Evolutionary conservation across 2,329 filamentous ascomycete genomes (phyloP), one percentile per base, ranked within the genome.

Genomic region (Trichoderma oligosporum): DNA sequence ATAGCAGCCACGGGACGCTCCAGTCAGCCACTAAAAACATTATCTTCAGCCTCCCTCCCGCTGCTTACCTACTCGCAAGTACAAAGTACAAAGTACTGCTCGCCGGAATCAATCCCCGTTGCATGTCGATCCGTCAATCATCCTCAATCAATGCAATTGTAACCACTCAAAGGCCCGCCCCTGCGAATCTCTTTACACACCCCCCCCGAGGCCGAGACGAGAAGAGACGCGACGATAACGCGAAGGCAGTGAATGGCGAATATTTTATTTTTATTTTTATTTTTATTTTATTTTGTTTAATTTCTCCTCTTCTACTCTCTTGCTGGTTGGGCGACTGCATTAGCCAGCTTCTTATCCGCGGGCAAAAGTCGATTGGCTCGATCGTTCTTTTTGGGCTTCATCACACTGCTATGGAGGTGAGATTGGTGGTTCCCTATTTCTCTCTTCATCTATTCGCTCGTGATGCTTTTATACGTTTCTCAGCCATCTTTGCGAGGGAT

Each of bases 51-150:
- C n/a, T n/a, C n/a, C n/a, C n/a, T n/a, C n/a, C n/a, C n/a, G 24
- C 33, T 56, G 53, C 53, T 56, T 56, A 56, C 53, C 53, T 56
- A 56, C 53, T 31, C 53, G 45, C n/a, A n/a, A n/a, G n/a, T n/a
- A 25, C 36, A 38, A 12, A 36, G 31, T 25, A 16, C 48, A 31
- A n/a, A n/a, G n/a, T n/a, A n/a, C n/a, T 52, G 35, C 24, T 27
- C 24, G 36, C 45, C 18, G 35, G 16, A 38, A 25, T 31, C 42
- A 47, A 11, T 31, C 27, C 27, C 27, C 27, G 27, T 31, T 31
- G 27, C 27, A 31, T 36, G 51, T 45, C 51, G 51, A 54, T 54
- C 51, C 51, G 51, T 54, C 51, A 54, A 54, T 45, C 51, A 22
- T 27, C 51, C 12, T 24, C 33, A 38, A 51, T 16, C 47, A 33